These are phyloP conservation scores for Chlamydomonas eustigma DNA, from an alignment of 139 green algal species.

Conservation along the genomic window DNA sequence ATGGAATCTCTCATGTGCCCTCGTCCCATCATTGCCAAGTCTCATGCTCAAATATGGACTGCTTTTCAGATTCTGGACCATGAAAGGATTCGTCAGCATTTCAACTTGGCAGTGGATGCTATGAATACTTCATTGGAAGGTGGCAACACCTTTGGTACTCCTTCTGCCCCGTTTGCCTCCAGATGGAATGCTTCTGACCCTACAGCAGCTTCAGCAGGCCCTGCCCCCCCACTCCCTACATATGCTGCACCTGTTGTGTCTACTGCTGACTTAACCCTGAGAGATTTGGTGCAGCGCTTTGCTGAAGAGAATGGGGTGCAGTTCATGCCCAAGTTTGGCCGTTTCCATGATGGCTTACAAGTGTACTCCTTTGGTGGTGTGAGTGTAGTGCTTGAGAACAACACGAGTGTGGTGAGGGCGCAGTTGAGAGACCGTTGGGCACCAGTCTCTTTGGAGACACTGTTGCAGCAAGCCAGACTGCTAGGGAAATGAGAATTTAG, in stretches of 20 bases:
- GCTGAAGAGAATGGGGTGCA: slow-evolving; percentile 77
- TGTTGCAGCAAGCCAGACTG: slow-evolving; percentile 48
- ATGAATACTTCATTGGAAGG: slow-evolving; percentile 84
- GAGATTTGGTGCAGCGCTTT: slow-evolving; percentile 75
- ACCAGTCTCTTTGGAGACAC: slow-evolving; percentile 69
- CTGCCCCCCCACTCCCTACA: neutral
- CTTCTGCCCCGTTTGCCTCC: neutral
- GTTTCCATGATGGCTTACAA: slow-evolving; percentile 78
- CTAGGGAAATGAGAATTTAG: neutral
- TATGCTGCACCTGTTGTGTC: slow-evolving; percentile 5
- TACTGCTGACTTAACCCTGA: slow-evolving; percentile 54
- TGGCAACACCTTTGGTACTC: slow-evolving; percentile 15
- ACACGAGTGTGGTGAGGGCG: slow-evolving; percentile 58
- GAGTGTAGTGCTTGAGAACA: slow-evolving; percentile 76
- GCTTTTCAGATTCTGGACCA: slow-evolving; percentile 70
- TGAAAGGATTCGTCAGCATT: slow-evolving; percentile 65
- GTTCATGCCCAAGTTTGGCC: slow-evolving; percentile 87
- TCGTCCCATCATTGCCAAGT: too few species aligned
- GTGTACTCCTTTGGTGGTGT: slow-evolving; percentile 91
- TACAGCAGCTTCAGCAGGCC: slow-evolving; percentile 1
- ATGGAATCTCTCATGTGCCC: too few species aligned
- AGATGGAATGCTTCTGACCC: slow-evolving; percentile 4
- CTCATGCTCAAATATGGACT: too few species aligned
- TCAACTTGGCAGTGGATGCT: slow-evolving; percentile 76
- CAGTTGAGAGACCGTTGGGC: slow-evolving; percentile 70